Conservation (phyloP, 495 filamentous ascomycete genomes). For the Penicillium mononematosum region DNA sequence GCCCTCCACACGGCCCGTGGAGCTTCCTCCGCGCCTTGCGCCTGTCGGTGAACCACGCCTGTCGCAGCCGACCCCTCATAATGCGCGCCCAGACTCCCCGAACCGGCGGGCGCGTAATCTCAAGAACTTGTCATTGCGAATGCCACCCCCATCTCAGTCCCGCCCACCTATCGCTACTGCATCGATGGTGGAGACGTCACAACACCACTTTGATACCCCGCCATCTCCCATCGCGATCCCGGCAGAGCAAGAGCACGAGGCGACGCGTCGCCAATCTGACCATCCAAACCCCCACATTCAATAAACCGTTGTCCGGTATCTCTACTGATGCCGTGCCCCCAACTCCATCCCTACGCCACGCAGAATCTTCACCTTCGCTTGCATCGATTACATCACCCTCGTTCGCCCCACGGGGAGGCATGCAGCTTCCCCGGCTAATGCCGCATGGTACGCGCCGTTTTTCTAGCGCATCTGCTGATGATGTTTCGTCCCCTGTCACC, state of each 20-base stretch:
- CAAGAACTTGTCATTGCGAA: constrained; percentile 89
- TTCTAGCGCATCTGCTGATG: constrained; percentile 26
- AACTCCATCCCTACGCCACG: constrained; percentile 60
- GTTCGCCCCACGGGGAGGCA: constrained; percentile 59
- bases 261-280: constrained; percentile 77
- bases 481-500: constrained; percentile 30
- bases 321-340: constrained; percentile 46
- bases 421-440: constrained; percentile 58
- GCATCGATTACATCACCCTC: constrained; percentile 57
- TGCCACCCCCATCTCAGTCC: constrained; percentile 53
- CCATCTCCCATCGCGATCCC: constrained; percentile 82
- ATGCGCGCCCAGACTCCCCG: constrained; percentile 53
- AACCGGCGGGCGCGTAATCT: constrained; percentile 78
- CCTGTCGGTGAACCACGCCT: constrained; percentile 26
- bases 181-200: constrained; percentile 44
- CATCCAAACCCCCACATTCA: constrained; percentile 61
- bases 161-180: constrained; percentile 53
- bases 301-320: constrained; percentile 38
- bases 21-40: constrained; percentile 23
- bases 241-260: constrained; percentile 64
- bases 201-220: constrained; percentile 65
- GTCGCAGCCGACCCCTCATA: constrained; percentile 39
- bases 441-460: constrained; percentile 33
- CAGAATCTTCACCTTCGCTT: constrained; percentile 68
- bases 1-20: constrained; percentile 30